Percentiles rank a stretch among this genome's conserved stretches.
These are phyloP conservation scores for Moricandia moricandioides DNA, from an alignment of 345 rosid genomes.

Conservation along the genomic window DNA sequence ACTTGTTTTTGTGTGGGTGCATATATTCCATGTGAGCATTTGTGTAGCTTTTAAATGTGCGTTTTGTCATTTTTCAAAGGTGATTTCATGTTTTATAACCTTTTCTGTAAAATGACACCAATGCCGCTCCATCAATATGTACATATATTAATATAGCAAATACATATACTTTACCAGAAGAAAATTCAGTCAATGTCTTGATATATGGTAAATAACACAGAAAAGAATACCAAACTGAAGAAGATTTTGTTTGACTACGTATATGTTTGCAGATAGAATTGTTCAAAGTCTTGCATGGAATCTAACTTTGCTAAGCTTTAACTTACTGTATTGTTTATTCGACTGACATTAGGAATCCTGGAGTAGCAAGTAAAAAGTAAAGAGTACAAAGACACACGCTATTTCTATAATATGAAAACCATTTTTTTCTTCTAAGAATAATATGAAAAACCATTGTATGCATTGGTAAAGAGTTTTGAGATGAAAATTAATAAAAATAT, in stretches of 20 bases:
- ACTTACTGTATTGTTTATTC: not conserved
- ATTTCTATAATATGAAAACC: not conserved
- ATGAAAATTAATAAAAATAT: not conserved
- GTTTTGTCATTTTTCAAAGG: not conserved
- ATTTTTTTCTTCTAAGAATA: not conserved
- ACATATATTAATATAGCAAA: not conserved
- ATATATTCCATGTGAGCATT: not conserved
- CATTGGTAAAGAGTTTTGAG: not conserved
- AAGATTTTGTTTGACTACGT: slow-evolving; percentile 5
- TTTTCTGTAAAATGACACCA: not conserved
- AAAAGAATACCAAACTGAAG: not conserved
- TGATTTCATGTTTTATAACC: not conserved
- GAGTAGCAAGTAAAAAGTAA: not conserved
- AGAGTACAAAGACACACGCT: not conserved
- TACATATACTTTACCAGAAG: not conserved
- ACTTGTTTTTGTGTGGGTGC: not conserved
- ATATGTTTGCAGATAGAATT: not conserved
- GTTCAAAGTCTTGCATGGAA: not conserved
- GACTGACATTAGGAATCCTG: not conserved
- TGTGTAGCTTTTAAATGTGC: not conserved
- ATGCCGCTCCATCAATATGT: not conserved
- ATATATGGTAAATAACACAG: not conserved
- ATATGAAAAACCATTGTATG: too few relatives aligned
- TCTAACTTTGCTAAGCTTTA: not conserved
- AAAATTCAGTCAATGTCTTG: not conserved